Conservation (phyloP, 192 early-diverging fungal species). For the Backusella parvicylindrica region DNA sequence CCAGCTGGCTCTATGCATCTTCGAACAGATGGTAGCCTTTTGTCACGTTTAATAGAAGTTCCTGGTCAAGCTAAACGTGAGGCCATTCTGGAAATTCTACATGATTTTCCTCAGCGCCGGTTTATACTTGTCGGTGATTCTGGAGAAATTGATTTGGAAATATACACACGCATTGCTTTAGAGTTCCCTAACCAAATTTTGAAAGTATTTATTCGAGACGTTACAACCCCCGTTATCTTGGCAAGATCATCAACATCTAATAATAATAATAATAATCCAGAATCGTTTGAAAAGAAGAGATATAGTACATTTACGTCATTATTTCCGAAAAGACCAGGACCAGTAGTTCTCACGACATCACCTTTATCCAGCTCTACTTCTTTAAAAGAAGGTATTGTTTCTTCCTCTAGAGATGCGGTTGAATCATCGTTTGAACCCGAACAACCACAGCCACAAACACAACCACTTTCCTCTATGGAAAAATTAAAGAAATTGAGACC, state of each 20-base stretch:
- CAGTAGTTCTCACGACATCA: neutral
- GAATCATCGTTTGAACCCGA: neutral
- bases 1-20: slow-evolving; percentile 73
- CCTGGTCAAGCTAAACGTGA: slow-evolving; percentile 48
- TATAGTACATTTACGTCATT: neutral
- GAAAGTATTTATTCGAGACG: slow-evolving; percentile 84
- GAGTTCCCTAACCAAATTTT: slow-evolving; percentile 67
- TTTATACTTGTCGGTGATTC: slow-evolving; percentile 86
- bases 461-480: neutral
- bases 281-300: neutral
- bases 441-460: neutral
- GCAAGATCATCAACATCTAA: neutral
- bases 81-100: slow-evolving; percentile 44
- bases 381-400: neutral
- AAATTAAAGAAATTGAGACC: neutral
- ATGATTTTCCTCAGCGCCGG: slow-evolving; percentile 67
- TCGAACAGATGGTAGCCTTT: slow-evolving; percentile 60
- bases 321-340: slow-evolving; percentile 4
- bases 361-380: neutral
- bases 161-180: slow-evolving; percentile 62
- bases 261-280: neutral
- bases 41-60: slow-evolving; percentile 55
- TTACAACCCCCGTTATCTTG: slow-evolving; percentile 32
- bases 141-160: slow-evolving; percentile 83
- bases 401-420: neutral